A percentile compares a stretch with the other conserved stretches of the same genome.
Evolutionary conservation across 768 basidiomycete species (phyloP).

Genomic region (Rhizopogon salebrosus): DNA sequence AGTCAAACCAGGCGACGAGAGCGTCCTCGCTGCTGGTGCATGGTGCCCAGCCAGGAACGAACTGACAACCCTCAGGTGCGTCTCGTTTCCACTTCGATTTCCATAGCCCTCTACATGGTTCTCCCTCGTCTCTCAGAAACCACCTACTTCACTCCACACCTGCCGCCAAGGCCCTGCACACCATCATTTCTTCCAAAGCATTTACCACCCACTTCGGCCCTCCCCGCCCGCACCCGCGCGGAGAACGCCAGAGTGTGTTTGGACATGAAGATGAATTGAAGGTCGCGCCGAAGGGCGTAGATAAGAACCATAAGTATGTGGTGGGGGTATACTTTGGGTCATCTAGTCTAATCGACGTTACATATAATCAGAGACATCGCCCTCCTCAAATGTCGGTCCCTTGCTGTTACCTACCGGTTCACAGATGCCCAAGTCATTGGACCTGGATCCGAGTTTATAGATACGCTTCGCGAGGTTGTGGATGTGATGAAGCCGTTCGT

Average conservation of each 20-base stretch:
- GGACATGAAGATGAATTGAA: slow-evolving; percentile 86
- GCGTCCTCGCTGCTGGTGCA: slow-evolving; percentile 71
- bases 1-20: slow-evolving; percentile 67
- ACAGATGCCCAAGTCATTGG: slow-evolving; percentile 67
- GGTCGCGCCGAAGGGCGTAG: slow-evolving; percentile 85
- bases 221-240: slow-evolving; percentile 55
- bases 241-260: slow-evolving; percentile 71
- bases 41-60: slow-evolving; percentile 82
- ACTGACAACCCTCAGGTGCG: slow-evolving; percentile 67
- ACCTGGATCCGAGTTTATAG: slow-evolving; percentile 49
- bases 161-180: slow-evolving; percentile 44
- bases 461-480: slow-evolving; percentile 50
- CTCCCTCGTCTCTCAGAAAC: slow-evolving; percentile 30
- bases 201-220: slow-evolving; percentile 80
- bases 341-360: background rate
- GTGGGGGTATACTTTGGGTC: slow-evolving; percentile 9
- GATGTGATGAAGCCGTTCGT: slow-evolving; percentile 68
- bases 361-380: slow-evolving; percentile 71
- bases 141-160: slow-evolving; percentile 57
- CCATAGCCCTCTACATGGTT: background rate
- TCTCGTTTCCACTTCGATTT: background rate
- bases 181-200: slow-evolving; percentile 56
- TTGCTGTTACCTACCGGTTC: slow-evolving; percentile 42
- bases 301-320: slow-evolving; percentile 68
- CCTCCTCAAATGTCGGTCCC: slow-evolving; percentile 74